Base-by-base conservation (phyloP, 2,329 filamentous ascomycete genomes). In the Aspergillus novoparasiticus region DNA sequence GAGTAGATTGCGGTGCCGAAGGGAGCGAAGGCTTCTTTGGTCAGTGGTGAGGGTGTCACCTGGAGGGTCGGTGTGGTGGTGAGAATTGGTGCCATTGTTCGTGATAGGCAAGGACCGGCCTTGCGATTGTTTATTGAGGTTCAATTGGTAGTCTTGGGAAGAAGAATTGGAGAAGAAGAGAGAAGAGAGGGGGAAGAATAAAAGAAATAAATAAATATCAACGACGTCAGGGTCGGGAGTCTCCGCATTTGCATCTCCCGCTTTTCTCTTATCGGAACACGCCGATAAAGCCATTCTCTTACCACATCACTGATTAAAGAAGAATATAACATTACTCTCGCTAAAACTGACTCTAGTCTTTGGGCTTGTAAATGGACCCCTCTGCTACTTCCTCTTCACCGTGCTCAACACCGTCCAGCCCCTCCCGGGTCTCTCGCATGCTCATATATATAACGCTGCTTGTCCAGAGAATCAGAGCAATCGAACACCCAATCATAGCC, bases 1-100 rank as follows among this genome's bases (percentile, higher is more conserved):
- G 94, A 92, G 74, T 88, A 82, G 69, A 97, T 86, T 54, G 95
- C 92, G 60, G 91, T 89, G 75, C 95, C 95, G 78, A 96, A 99
- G 50, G 87, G 84, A 16, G 87, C 82, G 79, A 97, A 98, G 58
- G 86, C 80, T 5, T 83, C 80, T 53, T 86, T 85, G 10, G 88
- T 90, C 58, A 97, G 86, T n/a, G 87, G 86, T 69, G 85, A 81
- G 10, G 90, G 85, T 28, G 81, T 81, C 69, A 95, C 74, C 69
- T 65, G 79, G 74, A 70, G 72, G 75, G 66, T 75, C 61, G 70
- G 80, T 68, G 71, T 70, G 45, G 71, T 67, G 53, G 71, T 67
- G 62, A 78, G 75, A 41, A 67, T 75, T 28, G 75, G 74, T 34
- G 73, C 66, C 58, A 45, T 69, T 59, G 14, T 32, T 2, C 6